Percentiles rank a stretch among this genome's conserved stretches.
These are phyloP conservation scores for Papiliotrema fonsecae DNA, from an alignment of 1,284 basidiomycete genomes.

Conservation along the genomic window DNA sequence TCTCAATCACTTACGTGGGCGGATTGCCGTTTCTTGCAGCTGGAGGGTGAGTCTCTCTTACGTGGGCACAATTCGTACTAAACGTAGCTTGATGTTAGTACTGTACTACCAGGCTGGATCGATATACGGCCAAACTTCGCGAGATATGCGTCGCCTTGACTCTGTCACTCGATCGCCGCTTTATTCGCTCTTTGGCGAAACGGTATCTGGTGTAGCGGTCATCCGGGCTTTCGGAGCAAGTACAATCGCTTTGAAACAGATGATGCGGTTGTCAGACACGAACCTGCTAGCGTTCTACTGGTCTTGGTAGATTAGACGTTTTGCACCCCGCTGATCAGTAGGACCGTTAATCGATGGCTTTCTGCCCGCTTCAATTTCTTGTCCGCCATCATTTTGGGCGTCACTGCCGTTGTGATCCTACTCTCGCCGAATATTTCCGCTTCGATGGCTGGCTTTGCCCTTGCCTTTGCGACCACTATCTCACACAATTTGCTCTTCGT, in stretches of 20 bases:
- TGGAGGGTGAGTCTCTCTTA: slow-evolving; percentile 26
- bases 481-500: slow-evolving; percentile 62
- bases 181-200: slow-evolving; percentile 88
- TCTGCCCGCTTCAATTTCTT: slow-evolving; percentile 70
- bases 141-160: slow-evolving; percentile 83
- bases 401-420: slow-evolving; percentile 65
- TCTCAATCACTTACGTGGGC: slow-evolving; percentile 73
- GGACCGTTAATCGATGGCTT: slow-evolving; percentile 47
- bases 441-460: slow-evolving; percentile 71
- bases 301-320: slow-evolving; percentile 67
- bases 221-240: slow-evolving; percentile 72
- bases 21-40: slow-evolving; percentile 68
- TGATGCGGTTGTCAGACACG: slow-evolving; percentile 78
- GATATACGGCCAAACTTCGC: slow-evolving; percentile 78
- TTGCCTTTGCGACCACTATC: slow-evolving; percentile 74
- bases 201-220: slow-evolving; percentile 75
- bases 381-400: slow-evolving; percentile 65
- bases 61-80: not conserved
- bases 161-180: slow-evolving; percentile 84
- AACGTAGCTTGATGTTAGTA: slow-evolving; percentile 53
- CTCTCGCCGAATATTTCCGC: slow-evolving; percentile 67
- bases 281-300: slow-evolving; percentile 75
- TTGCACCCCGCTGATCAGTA: slow-evolving; percentile 12
- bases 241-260: slow-evolving; percentile 77
- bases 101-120: slow-evolving; percentile 54